Evolutionary conservation across 305 asterid species (phyloP), one percentile per base, ranked within the genome.

Genomic region (Fraxinus latifolia): DNA sequence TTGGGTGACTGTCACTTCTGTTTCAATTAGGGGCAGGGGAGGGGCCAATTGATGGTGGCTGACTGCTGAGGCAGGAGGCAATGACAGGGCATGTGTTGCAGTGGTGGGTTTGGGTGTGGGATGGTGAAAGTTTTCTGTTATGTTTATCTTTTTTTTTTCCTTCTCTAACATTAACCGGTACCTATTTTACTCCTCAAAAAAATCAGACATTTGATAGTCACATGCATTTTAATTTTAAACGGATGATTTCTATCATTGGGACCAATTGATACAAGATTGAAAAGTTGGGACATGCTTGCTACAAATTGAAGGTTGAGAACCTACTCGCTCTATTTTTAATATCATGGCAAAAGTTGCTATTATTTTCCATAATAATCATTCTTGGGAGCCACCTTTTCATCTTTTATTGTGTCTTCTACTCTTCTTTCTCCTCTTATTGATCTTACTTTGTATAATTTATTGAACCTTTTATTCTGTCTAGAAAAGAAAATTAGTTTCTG

Each of bases 31-130:
- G 25, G 76, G 5, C 39, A 6, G 44, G 76, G 25, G 33, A 65
- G 72, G 7, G 72, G 72, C 72, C n/a, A 25, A 25, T 25, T 17
- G 73, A 37, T n/a, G 23, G 39, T 31, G 76, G 44, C 31, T 31
- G 65, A 55, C 25, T 55, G 65, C 65, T 32, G 74, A 67, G 34
- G 74, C 37, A 25, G 74, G 74, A 29, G n/a, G 17, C 36, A 8
- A 8, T 67, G 33, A 4, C 19, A 15, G 36, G 74, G 76, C 76
- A n/a, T 15, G 44, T 27, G 42, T 32, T 31, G 39, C 23, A 15
- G 42, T 14, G 75, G 75, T 70, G 76, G 23, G 73, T 70, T 70
- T 70, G 39, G 76, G 76, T 70, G 44, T 67, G 74, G 37, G 70
- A 5, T 70, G 42, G 76, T 70, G 42, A 32, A 70, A 34, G 42